Conservation (phyloP, 2,329 filamentous ascomycete genomes). For the Metarhizium brunneum region DNA sequence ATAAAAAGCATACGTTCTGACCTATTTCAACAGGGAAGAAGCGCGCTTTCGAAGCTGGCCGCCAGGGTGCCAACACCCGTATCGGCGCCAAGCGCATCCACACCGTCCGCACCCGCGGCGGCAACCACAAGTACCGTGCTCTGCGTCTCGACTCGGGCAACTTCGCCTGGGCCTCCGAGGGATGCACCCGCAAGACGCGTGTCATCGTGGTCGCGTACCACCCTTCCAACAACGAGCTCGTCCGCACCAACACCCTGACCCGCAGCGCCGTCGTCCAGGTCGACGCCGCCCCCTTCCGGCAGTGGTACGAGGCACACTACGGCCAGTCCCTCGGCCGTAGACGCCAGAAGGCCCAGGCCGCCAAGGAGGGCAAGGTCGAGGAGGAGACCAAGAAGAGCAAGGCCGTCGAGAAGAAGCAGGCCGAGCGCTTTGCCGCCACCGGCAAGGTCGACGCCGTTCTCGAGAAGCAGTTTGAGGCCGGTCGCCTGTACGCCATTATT, state of each 20-base stretch:
- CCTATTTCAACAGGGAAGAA: slow-evolving; percentile 75
- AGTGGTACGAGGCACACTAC: slow-evolving; percentile 99
- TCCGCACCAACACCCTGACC: slow-evolving; percentile 99
- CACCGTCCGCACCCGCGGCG: slow-evolving; percentile 92
- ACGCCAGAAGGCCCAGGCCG: slow-evolving; percentile 70
- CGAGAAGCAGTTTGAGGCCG: slow-evolving; percentile 99
- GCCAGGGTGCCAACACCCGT: slow-evolving; percentile 98
- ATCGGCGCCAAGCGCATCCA: slow-evolving; percentile 96
- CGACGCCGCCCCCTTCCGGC: slow-evolving; percentile 96
- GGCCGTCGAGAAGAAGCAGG: slow-evolving; percentile 93
- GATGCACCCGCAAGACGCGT: slow-evolving; percentile 96
- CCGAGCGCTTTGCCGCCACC: slow-evolving; percentile 65
- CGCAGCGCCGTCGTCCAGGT: slow-evolving; percentile 98
- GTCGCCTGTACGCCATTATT: slow-evolving; percentile 91
- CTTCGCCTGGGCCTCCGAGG: slow-evolving; percentile 99
- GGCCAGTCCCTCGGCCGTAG: slow-evolving; percentile 79
- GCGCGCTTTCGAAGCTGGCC: slow-evolving; percentile 98
- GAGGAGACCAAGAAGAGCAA: slow-evolving; percentile 89
- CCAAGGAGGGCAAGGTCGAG: slow-evolving; percentile 50
- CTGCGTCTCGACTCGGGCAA: slow-evolving; percentile 98
- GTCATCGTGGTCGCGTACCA: slow-evolving; percentile 98
- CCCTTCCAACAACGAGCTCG: slow-evolving; percentile 99
- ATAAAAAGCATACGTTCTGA: slow-evolving; percentile 56
- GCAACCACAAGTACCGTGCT: slow-evolving; percentile 99
- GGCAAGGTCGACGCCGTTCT: slow-evolving; percentile 91